phyloP scores from a whole-genome alignment of 306 rosid genomes.

The Ziziphus jujuba region DNA sequence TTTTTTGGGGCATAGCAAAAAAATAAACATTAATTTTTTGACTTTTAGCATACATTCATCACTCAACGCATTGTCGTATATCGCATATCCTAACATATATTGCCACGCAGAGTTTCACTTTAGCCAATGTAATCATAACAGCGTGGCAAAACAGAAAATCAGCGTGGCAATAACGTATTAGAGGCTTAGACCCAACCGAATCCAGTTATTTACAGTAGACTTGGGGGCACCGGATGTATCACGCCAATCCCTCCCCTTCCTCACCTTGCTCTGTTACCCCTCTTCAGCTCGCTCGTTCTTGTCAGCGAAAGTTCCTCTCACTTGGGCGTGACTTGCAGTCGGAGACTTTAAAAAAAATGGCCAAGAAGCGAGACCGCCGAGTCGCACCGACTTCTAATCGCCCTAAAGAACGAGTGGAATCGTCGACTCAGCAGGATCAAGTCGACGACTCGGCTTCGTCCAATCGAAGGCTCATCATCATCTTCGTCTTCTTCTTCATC shows the following conservation, averaged over 20 bases:
- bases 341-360: constrained; percentile 41
- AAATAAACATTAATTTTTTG: too few relatives aligned
- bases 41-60: too few relatives aligned
- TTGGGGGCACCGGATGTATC: background rate
- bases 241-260: background rate
- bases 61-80: background rate
- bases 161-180: too few relatives aligned
- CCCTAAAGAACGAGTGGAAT: constrained; percentile 37
- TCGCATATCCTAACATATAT: too few relatives aligned
- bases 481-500: constrained; percentile 54
- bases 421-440: constrained; percentile 16
- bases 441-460: constrained; percentile 33
- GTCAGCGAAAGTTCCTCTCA: background rate
- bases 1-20: too few relatives aligned
- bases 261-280: too few relatives aligned
- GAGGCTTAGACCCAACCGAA: too few relatives aligned
- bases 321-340: background rate
- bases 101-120: too few relatives aligned
- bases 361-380: constrained; percentile 70
- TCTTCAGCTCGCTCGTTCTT: background rate
- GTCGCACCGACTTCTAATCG: constrained; percentile 33
- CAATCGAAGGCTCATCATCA: constrained; percentile 32
- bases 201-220: background rate
- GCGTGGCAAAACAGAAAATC: too few relatives aligned
- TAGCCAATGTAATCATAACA: too few relatives aligned